phyloP scores from a whole-genome alignment of 768 basidiomycete species.

The Xerocomus potaroensis region DNA sequence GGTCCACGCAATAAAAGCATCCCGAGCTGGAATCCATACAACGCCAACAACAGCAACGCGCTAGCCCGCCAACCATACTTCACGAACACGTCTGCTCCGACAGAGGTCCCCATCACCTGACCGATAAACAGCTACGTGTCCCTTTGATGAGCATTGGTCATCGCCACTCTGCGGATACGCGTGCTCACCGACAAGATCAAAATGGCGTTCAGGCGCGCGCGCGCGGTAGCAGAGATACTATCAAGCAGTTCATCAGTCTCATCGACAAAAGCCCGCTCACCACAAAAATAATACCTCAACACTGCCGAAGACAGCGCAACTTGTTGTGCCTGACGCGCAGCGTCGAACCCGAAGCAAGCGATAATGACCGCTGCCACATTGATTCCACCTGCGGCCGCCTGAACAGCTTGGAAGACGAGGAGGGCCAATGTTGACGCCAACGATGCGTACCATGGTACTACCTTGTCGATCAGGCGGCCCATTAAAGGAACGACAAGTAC shows the following conservation, averaged over 20 bases:
- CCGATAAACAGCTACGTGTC: conserved; percentile 28
- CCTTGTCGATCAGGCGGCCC: conserved; percentile 17
- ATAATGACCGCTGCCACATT: conserved; percentile 36
- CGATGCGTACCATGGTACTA: conserved; percentile 41
- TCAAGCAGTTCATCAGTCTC: conserved; percentile 1
- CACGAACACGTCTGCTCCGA: conserved; percentile 37
- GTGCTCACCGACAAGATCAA: conserved; percentile 24
- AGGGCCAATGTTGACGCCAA: conserved; percentile 30
- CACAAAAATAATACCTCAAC: conserved; percentile 23
- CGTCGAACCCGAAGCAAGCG: conserved; percentile 36
- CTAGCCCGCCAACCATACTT: conserved; percentile 36
- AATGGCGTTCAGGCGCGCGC: conserved; percentile 28
- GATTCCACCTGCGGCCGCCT: conserved; percentile 35
- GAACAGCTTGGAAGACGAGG: conserved; percentile 28
- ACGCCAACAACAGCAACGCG: conserved; percentile 30
- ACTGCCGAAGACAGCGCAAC: conserved; percentile 33
- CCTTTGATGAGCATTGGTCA: not conserved
- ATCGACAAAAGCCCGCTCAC: not conserved
- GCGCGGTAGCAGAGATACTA: conserved; percentile 24
- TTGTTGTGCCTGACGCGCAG: conserved; percentile 35
- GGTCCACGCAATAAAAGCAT: conserved; percentile 38
- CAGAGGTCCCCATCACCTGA: conserved; percentile 41
- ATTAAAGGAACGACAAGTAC: conserved; percentile 24
- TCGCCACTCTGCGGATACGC: not conserved
- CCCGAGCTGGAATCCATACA: conserved; percentile 31